Conservation (phyloP, 148 eudicot species). For the Fallopia convolvulus region DNA sequence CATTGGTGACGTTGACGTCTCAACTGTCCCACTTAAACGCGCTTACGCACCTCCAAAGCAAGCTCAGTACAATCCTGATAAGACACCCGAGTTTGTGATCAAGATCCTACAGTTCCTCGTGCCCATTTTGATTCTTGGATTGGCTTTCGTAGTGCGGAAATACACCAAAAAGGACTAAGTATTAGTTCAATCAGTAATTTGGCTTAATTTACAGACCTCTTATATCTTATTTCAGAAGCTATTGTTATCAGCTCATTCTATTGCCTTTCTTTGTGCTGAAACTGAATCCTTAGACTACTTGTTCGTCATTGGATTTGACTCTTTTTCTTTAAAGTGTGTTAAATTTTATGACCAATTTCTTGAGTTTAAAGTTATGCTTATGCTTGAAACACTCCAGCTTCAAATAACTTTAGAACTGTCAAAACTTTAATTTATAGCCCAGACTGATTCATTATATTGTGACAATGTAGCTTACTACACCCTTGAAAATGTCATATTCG, state of each 20-base stretch:
- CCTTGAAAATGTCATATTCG: too few relatives aligned
- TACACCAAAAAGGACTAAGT: constrained; percentile 64
- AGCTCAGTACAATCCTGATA: constrained; percentile 46
- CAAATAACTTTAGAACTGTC: not conserved
- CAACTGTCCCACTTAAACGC: constrained; percentile 54
- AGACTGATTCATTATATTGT: too few relatives aligned
- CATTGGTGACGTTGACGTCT: constrained; percentile 54
- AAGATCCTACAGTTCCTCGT: constrained; percentile 67
- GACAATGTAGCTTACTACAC: too few relatives aligned
- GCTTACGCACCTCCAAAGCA: constrained; percentile 40
- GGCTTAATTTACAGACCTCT: constrained; percentile 9
- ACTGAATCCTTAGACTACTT: not conserved
- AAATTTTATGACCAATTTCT: not conserved
- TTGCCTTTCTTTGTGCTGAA: not conserved
- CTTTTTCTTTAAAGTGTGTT: not conserved
- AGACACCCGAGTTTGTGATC: constrained; percentile 48
- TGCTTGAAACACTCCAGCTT: not conserved
- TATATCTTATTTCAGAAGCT: not conserved
- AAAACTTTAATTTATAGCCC: not conserved
- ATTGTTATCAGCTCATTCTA: not conserved
- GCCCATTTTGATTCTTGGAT: constrained; percentile 61
- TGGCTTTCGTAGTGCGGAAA: constrained; percentile 61
- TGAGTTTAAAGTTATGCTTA: not conserved
- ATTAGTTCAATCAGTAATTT: not conserved
- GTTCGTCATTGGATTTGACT: not conserved